Conservation (phyloP, 805 yeast species). For the Cyberlindnera petersonii region DNA sequence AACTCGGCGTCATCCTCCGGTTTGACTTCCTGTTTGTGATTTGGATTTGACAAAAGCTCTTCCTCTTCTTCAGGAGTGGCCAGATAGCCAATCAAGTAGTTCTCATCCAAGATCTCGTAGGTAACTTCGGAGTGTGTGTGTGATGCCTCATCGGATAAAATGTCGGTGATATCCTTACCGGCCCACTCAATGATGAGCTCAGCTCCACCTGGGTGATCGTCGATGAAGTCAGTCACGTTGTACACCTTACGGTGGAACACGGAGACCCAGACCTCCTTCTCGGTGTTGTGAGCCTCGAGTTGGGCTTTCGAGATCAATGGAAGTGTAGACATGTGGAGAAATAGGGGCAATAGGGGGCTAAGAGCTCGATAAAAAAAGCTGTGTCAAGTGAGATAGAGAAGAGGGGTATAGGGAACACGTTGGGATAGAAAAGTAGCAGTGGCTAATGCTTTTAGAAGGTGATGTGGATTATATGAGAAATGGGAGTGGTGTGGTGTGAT, state of each 20-base stretch:
- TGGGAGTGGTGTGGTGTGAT: too few relatives aligned
- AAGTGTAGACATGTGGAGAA: constrained; percentile 36
- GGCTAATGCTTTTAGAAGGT: too few relatives aligned
- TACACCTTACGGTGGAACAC: constrained; percentile 76
- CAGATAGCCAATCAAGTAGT: constrained; percentile 72
- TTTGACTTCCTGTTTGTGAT: constrained; percentile 55
- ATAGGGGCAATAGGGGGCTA: not conserved
- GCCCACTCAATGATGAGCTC: constrained; percentile 77
- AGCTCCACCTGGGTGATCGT: constrained; percentile 74
- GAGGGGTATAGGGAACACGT: too few relatives aligned
- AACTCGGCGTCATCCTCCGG: constrained; percentile 37
- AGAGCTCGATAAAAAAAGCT: not conserved
- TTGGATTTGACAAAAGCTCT: constrained; percentile 59
- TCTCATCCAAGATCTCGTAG: constrained; percentile 80
- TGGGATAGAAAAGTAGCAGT: too few relatives aligned
- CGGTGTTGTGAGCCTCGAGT: constrained; percentile 48
- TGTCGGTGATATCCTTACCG: constrained; percentile 79
- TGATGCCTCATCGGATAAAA: constrained; percentile 65
- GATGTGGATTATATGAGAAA: too few relatives aligned
- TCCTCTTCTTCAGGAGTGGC: constrained; percentile 78
- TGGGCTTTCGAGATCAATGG: constrained; percentile 59
- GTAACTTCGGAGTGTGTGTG: constrained; percentile 86
- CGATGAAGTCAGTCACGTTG: constrained; percentile 62
- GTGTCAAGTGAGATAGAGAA: too few relatives aligned
- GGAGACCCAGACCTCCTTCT: constrained; percentile 73